Evolutionary conservation across 768 basidiomycete species (phyloP).

Genomic region (Collybia mongolica): DNA sequence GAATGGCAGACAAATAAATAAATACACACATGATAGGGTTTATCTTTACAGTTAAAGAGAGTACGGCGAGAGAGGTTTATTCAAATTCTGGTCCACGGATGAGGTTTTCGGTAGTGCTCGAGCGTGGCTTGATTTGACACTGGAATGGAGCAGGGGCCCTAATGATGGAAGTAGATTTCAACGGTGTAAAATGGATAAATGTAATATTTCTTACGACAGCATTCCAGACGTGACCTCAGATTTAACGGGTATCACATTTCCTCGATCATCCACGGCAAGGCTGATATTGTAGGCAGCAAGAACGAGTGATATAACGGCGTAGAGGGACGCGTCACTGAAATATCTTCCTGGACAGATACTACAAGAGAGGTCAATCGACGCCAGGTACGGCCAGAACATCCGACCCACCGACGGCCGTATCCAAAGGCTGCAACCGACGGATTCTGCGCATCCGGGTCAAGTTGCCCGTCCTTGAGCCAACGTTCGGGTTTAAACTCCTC

Average conservation of each 20-base stretch:
- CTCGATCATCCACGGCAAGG: not conserved
- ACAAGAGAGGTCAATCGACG: not conserved
- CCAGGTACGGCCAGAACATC: not conserved
- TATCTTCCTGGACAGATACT: constrained; percentile 2
- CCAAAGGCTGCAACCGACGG: constrained; percentile 1
- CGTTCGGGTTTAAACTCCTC: constrained; percentile 12
- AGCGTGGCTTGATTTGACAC: constrained; percentile 10
- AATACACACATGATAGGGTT: too few species aligned
- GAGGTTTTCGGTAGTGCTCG: not conserved
- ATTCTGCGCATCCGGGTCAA: not conserved
- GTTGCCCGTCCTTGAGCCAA: constrained; percentile 6
- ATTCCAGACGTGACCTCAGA: not conserved
- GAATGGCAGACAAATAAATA: constrained; percentile 22
- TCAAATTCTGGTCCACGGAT: not conserved
- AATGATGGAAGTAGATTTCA: not conserved
- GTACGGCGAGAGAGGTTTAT: too few species aligned
- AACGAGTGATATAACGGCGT: not conserved
- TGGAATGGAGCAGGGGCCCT: constrained; percentile 10
- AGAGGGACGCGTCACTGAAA: not conserved
- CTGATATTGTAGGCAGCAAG: not conserved
- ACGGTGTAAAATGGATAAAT: not conserved
- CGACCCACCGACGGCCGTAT: constrained; percentile 3
- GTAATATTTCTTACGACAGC: not conserved
- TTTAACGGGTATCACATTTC: not conserved
- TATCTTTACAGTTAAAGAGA: too few species aligned